Base-by-base conservation (phyloP, 345 rosid species). In the Corchorus olitorius region DNA sequence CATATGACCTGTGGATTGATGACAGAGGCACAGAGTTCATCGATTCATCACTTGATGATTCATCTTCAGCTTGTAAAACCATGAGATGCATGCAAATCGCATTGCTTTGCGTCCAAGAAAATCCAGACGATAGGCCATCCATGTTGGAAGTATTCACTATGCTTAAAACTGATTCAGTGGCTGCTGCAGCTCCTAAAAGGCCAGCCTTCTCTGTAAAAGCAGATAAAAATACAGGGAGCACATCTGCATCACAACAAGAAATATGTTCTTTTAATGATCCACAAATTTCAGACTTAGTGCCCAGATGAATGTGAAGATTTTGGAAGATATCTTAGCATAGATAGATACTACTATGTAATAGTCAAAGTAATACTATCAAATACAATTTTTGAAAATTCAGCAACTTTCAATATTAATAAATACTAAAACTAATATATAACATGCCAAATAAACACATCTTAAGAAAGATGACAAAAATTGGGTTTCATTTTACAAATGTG, bases 241-340 rank as follows among this genome's bases (percentile, higher is more conserved):
- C 50, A 13, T 76, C 76, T 12, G 22, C 62, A 16, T 49, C 73
- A 2, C 20, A 41, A 19, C 79, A 78, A 54, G 75, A 68, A 64
- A 49, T 54, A 62, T 79, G 33, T 37, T 82, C 87, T 4, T 53
- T 61, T 53, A 76, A 83, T 59, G 82, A 83, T 49, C 52, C 76
- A 6, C 22, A 82, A 3, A 39, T 83, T 27, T 79, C 86, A 14
- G 43, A 81, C 55, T 6, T 87, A 61, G 67, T 48, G 17, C 84
- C 88, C 16, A 76, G 86, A 15, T 83, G 73, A 82, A 15, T 41
- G 6, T 39, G 20, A 48, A 65, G 49, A 58, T 8, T 41, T 8
- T 34, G 46, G 10, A 33, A 45, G 17, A 45, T 45, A 43, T 55
- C 41, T 60, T 27, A 60, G 17, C 43, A 3, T 39, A 39, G 43